Base-by-base conservation (phyloP, 2,329 filamentous ascomycete genomes). In the Acarospora socialis region DNA sequence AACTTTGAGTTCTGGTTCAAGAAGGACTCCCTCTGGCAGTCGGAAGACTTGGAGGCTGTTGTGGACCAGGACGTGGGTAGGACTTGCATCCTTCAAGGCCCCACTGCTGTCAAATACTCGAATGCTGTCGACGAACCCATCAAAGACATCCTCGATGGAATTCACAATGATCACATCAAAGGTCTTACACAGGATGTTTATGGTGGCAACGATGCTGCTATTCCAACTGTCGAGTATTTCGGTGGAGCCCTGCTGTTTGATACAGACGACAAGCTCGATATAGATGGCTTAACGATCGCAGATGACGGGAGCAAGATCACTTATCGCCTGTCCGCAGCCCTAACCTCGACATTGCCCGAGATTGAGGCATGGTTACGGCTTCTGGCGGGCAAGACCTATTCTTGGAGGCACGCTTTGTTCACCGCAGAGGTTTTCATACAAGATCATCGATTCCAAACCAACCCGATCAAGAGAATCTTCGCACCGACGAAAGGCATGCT, bases 1-100 rank as follows among this genome's bases (percentile, higher is more conserved):
- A 93, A 87, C 53, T 98, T 98, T 45, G 90, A 98, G 54, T 93
- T 92, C 61, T 98, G 83, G 66, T 98, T 98, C 77, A 98, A 98
- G 75, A 98, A 98, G 66, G 90, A 98, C 56, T 98, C 90, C 2
- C 70, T 98, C 5, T 98, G 90, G 90, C 90, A 98, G 60, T 95
- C 90, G 1, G 90, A 98, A 59, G 90, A 98, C 50, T 68, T 98
- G 7, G 87, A 92, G 49, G 90, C 90, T 33, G 86, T 98, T 36
- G 86, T 94, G 39, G 87, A 70, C 45, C 90, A 95, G 59, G 92
- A 98, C 52, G 90, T 98, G 37, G 86, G 83, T 42, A 75, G 92
- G 52, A 93, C 86, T 26, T 94, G 86, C 63, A 94, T 98, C 52
- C 66, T 98, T 21, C 90, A 98, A 55, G 92, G 90, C 12, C 90